Evolutionary conservation across 805 yeast genomes (phyloP), one percentile per base, ranked within the genome.

Genomic region (Dipodascopsis tothii): DNA sequence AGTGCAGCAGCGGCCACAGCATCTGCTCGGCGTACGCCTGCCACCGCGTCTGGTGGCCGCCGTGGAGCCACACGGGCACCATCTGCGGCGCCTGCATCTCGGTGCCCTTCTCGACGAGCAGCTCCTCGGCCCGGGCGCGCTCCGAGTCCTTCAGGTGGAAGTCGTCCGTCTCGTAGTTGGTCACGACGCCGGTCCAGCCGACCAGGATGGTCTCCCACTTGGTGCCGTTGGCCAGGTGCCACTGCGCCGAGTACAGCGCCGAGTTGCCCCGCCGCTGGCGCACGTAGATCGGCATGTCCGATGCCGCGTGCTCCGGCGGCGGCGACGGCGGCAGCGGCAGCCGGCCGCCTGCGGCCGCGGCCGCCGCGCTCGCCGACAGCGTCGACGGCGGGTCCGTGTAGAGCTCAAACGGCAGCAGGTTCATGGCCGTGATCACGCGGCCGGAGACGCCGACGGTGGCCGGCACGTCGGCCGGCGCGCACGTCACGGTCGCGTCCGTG

Each of bases 151-250:
- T 69, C 52, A 77, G 64, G 58, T 77, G 80, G 51, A 77, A 82
- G 52, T 82, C 88, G 30, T 70, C 78, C 41, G 70, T 67, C 35
- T 50, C 42, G 33, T 21, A 39, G 41, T 43, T 43, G 40, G 25
- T 62, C 48, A 92, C 69, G 62, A 87, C 97, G 37, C 98, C 98
- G 0, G 96, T 84, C 98, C 98, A 92, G 1, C 86, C 96, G 40
- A 92, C 78, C 40, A 85, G 66, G 53, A 86, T 84, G 37, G 88
- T 80, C 50, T 87, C 94, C 92, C 96, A 90, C 19, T 78, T 74
- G 0, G 88, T 74, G 6, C 45, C 44, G 25, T 44, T 17, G 37
- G 78, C 76, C 41, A 87, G 65, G 57, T 75, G 80, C 47, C 74
- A 71, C 48, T 84, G 74, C 16, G 94, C 78, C 3, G 95, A 79